These are phyloP conservation scores for Phoma sp. DNA, from an alignment of 2,329 filamentous ascomycete species.

Conservation along the genomic window DNA sequence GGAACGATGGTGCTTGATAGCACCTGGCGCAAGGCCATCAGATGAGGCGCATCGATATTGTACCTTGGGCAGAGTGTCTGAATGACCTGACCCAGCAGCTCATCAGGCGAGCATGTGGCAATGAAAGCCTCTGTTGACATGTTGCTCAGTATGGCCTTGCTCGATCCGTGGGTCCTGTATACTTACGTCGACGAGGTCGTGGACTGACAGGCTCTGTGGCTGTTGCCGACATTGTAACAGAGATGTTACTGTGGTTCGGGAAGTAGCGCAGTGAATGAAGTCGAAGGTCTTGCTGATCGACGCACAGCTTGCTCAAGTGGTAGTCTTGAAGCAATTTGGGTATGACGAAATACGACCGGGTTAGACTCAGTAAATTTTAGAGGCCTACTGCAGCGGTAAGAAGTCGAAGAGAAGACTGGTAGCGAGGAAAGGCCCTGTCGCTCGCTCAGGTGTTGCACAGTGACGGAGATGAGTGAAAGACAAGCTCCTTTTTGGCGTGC, in stretches of 20 bases:
- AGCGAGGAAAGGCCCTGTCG: neutral
- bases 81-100: constrained; percentile 4
- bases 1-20: neutral
- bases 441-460: neutral
- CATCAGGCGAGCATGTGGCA: constrained; percentile 8
- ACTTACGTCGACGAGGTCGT: constrained; percentile 9
- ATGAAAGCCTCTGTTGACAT: constrained; percentile 1
- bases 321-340: neutral
- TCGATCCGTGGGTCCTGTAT: neutral
- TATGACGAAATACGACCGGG: no score
- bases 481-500: neutral
- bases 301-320: neutral
- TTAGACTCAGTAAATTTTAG: neutral
- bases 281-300: neutral
- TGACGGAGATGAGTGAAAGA: constrained; percentile 2
- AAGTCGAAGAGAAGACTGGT: constrained; percentile 1
- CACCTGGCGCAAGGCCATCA: neutral
- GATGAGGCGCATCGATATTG: constrained; percentile 2
- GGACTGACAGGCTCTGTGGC: neutral
- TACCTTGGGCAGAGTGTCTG: neutral
- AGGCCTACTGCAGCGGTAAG: neutral
- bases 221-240: neutral
- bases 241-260: neutral
- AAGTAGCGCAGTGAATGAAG: neutral
- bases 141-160: neutral